Conservation (phyloP, 1,139 yeast genomes). For the Taphrina deformans region DNA sequence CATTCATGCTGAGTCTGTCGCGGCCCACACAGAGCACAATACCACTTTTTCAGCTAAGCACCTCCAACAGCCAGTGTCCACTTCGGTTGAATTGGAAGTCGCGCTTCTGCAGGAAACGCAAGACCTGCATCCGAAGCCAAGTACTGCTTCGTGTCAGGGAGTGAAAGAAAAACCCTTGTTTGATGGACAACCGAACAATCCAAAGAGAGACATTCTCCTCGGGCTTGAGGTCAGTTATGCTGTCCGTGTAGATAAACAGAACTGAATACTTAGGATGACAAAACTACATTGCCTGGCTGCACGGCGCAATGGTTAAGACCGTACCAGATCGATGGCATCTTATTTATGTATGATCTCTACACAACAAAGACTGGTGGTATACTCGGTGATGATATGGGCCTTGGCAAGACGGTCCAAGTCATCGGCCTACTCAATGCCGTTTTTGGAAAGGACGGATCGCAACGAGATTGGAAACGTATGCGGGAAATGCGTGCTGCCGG, state of each 20-base stretch:
- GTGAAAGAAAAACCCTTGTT: slow-evolving; percentile 7
- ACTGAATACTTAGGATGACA: background rate
- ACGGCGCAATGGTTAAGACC: slow-evolving; percentile 35
- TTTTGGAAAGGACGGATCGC: slow-evolving; percentile 70
- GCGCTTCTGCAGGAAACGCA: background rate
- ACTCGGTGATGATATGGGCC: slow-evolving; percentile 36
- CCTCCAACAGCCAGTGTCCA: too few relatives aligned
- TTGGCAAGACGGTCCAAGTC: slow-evolving; percentile 49
- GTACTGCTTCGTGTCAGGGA: background rate
- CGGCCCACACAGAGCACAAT: background rate
- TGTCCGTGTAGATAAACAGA: background rate
- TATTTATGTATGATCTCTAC: slow-evolving; percentile 33
- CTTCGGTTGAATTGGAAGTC: too few relatives aligned
- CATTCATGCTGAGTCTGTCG: too few relatives aligned
- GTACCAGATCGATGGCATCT: slow-evolving; percentile 35
- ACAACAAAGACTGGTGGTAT: slow-evolving; percentile 52
- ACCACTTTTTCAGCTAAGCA: too few relatives aligned
- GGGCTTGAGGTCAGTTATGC: background rate
- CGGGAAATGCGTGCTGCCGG: slow-evolving; percentile 56
- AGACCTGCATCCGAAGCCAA: background rate
- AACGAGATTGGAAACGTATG: slow-evolving; percentile 60
- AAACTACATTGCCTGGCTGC: slow-evolving; percentile 22
- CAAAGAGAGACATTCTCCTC: background rate
- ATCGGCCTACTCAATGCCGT: slow-evolving; percentile 61
- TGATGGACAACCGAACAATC: slow-evolving; percentile 1